A percentile compares a stretch with the other conserved stretches of the same genome.
phyloP scores from a whole-genome alignment of 441 rosid species.

The Gossypium trilobum region DNA sequence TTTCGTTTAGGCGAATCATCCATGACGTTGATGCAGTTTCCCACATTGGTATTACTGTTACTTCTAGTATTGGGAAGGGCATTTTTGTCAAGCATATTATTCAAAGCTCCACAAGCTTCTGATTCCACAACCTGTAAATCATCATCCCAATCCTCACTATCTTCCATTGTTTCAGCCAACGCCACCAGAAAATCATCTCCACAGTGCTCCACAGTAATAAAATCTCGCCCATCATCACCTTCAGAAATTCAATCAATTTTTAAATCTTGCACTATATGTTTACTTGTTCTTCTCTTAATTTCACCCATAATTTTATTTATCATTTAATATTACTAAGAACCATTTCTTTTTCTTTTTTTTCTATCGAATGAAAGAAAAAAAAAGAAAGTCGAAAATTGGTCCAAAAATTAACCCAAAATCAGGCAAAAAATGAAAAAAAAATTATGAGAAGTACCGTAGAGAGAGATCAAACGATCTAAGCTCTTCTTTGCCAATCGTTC shows the following conservation, averaged over 20 bases:
- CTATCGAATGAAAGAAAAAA: neutral
- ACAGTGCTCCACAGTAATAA: constrained; percentile 71
- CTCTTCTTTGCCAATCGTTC: constrained; percentile 51
- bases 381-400: neutral
- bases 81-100: constrained; percentile 41
- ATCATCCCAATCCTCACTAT: constrained; percentile 88
- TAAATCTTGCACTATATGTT: neutral
- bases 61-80: constrained; percentile 12
- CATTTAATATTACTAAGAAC: neutral
- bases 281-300: neutral
- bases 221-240: constrained; percentile 86
- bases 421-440: neutral
- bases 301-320: neutral
- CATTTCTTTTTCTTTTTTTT: neutral
- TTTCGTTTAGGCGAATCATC: constrained; percentile 51
- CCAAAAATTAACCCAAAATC: neutral
- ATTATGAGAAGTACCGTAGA: constrained; percentile 50
- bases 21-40: constrained; percentile 28
- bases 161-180: constrained; percentile 67
- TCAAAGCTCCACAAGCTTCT: constrained; percentile 72
- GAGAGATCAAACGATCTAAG: constrained; percentile 68
- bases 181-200: constrained; percentile 81
- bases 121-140: constrained; percentile 61
- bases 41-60: constrained; percentile 9
- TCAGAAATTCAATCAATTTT: constrained; percentile 10